A percentile compares a stretch with the other conserved stretches of the same genome.
Conservation (phyloP, 345 rosid genomes). For the Brassica juncea region DNA sequence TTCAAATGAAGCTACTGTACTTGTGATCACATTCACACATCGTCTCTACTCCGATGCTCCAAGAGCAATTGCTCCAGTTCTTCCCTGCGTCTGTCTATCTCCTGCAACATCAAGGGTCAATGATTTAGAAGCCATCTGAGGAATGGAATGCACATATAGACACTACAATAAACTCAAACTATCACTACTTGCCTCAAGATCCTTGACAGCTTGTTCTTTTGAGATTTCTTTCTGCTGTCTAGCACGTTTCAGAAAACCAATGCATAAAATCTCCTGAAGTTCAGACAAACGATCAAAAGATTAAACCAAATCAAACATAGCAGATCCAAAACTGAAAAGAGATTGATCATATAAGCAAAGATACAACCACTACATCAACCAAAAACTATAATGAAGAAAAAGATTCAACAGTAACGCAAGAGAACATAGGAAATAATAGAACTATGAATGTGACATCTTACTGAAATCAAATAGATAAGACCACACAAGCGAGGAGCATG, state of each 20-base stretch:
- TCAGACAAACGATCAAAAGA: background rate
- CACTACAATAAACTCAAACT: background rate
- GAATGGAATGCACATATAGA: background rate
- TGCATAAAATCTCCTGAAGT: conserved; percentile 78
- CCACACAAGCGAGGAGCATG: conserved; percentile 84
- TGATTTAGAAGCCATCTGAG: conserved; percentile 8
- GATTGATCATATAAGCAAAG: background rate
- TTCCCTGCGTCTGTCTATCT: conserved; percentile 72
- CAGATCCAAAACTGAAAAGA: background rate
- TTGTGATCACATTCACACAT: conserved; percentile 23
- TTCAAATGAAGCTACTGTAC: background rate
- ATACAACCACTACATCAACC: background rate
- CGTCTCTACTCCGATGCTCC: conserved; percentile 42
- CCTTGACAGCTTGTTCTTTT: conserved; percentile 80
- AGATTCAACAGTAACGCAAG: too few relatives aligned
- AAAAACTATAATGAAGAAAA: too few relatives aligned
- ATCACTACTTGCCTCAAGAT: conserved; percentile 66
- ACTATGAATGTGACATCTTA: conserved; percentile 37
- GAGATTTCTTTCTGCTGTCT: conserved; percentile 67
- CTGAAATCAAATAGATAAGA: conserved; percentile 66
- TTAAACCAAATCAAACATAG: conserved; percentile 9
- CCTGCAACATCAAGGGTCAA: conserved; percentile 46
- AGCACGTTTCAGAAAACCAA: conserved; percentile 80
- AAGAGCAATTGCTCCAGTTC: conserved; percentile 87
- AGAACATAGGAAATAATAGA: too few relatives aligned